Evolutionary conservation across 2,329 filamentous ascomycete genomes (phyloP), one percentile per base, ranked within the genome.

Genomic region (Zarea fungicola): DNA sequence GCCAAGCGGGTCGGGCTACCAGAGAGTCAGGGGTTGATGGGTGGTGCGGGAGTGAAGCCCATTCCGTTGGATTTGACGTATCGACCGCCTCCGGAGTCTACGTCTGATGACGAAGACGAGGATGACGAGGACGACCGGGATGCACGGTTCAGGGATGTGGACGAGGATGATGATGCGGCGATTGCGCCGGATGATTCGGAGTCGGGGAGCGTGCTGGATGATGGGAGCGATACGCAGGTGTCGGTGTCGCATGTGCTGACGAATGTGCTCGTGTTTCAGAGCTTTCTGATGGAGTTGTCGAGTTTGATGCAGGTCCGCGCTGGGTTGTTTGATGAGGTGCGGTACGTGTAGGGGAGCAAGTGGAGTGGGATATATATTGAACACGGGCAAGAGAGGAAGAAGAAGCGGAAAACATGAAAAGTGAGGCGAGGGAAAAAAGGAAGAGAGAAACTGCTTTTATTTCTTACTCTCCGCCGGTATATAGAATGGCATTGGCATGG

Each of bases 221-320:
- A 56, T 28, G 45, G 48, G 29, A 44, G 36, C 37, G 62, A 61
- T 23, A 62, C 67, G 5, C 75, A 73, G 9, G 84, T 82, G 7
- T 88, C 84, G 7, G 79, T 93, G 5, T 89, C 85, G 34, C 87
- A 92, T 62, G 72, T 92, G 10, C 70, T 93, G 53, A 92, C 87
- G 6, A 93, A 92, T 62, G 80, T 86, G 34, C 80, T 92, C 50
- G 79, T 92, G 43, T 72, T 90, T 50, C 88, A 93, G 63, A 85
- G 87, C 29, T 93, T 93, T 62, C 67, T 92, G 42, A 74, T 92
- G 42, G 88, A 93, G 65, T 65, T 92, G 49, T 83, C 86, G 2
- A 85, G 85, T 22, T 66, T 91, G 57, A 74, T 90, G 51, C 87
- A 92, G 63, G 83, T 87, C 29, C 75, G 88, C 48, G 85, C 84